Evolutionary conservation across 805 yeast species (phyloP), one percentile per base, ranked within the genome.

Genomic region (Yarrowia deformans): DNA sequence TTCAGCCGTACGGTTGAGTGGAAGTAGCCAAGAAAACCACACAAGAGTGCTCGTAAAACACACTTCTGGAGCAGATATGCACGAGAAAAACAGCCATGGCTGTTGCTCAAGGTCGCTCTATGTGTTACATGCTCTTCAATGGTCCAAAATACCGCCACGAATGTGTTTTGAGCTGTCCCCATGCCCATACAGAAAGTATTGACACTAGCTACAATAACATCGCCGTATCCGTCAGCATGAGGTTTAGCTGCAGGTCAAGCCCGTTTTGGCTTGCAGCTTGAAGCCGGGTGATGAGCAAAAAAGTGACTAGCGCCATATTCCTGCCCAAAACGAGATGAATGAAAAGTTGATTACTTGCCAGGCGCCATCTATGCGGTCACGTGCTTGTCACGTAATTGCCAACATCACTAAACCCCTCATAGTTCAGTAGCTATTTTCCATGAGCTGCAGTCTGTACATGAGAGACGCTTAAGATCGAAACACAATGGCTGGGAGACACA

Each of bases 1-100:
- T 18, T 50, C 56, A 50, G 56, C 56, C 56, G 56, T 35, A 14
- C 42, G 40, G 56, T 49, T 8, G 54, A 49, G 54, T 8, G 54
- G 56, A 50, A 34, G 23, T 4, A 16, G 29, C 34, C 39, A 12
- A 34, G n/a, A 48, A 29, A 48, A 29, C 40, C 40, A 35, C 29
- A 29, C 56, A 34, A 34, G 32, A 34, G 35, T 50, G 56, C 56
- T 18, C 29, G 8, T 5, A 10, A 32, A n/a, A 35, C 23, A 29
- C 40, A 34, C 55, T 5, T 18, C 8, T 35, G 12, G 40, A 16
- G 18, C 42, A 37, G 10, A 34, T 34, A 35, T n/a, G 40, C 4
- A 5, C 40, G 40, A 16, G 13, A 8, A 29, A 16, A 29, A 6
- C 1, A 1, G 12, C 46, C 7, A 16, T 23, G 4, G n/a, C 23